phyloP scores from a whole-genome alignment of 139 green algal genomes.

The Picochlorum sp. region DNA sequence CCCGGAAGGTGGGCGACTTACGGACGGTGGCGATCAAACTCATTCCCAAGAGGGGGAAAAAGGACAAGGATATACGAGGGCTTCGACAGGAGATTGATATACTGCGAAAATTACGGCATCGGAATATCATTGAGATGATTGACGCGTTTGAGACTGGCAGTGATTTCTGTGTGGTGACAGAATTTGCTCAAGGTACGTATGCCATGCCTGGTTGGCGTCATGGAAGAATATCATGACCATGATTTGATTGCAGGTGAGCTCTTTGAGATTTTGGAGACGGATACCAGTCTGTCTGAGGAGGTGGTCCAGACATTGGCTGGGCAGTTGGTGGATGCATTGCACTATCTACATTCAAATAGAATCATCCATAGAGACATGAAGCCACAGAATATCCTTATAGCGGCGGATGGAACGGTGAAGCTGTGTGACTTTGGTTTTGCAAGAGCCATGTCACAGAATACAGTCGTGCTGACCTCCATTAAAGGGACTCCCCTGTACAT shows the following conservation, averaged over 20 bases:
- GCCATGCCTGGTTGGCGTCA: not conserved
- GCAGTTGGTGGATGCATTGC: constrained; percentile 86
- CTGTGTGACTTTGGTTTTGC: constrained; percentile 93
- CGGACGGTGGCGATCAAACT: constrained; percentile 98
- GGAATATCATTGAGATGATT: constrained; percentile 47
- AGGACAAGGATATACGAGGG: constrained; percentile 82
- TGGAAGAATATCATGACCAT: not conserved
- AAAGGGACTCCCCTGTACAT: constrained; percentile 99
- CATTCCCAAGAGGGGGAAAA: constrained; percentile 94
- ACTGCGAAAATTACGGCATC: constrained; percentile 79
- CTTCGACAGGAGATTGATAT: constrained; percentile 86
- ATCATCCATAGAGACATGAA: constrained; percentile 94
- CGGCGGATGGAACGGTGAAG: constrained; percentile 46
- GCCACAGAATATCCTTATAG: constrained; percentile 84
- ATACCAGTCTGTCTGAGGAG: constrained; percentile 76
- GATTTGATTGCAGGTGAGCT: constrained; percentile 71
- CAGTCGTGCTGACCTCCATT: constrained; percentile 88
- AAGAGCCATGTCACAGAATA: constrained; percentile 79
- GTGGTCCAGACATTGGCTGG: constrained; percentile 74
- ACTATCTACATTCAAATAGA: constrained; percentile 90
- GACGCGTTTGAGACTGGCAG: constrained; percentile 92
- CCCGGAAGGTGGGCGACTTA: constrained; percentile 71
- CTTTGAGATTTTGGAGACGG: constrained; percentile 96
- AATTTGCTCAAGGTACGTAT: constrained; percentile 75
- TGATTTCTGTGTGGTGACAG: constrained; percentile 95